phyloP scores from a whole-genome alignment of 179 eudicot genomes.

The Heliamphora pulchella region DNA sequence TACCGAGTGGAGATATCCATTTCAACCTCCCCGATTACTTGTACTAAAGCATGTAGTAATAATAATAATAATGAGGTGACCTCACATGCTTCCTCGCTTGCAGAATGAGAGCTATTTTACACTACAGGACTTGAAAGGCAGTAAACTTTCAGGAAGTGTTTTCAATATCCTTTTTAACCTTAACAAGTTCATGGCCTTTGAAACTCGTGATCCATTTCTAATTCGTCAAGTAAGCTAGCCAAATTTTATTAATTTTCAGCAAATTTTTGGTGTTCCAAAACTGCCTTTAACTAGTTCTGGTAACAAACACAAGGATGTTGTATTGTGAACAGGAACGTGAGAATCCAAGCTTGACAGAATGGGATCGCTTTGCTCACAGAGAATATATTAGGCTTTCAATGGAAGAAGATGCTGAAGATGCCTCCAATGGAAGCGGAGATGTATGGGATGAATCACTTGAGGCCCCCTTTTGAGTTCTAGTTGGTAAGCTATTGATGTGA shows the following conservation, averaged over 20 bases:
- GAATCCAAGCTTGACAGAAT: slow-evolving; percentile 87
- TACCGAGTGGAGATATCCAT: slow-evolving; percentile 2
- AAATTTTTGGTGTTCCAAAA: background rate
- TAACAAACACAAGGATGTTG: slow-evolving; percentile 1
- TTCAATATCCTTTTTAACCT: slow-evolving; percentile 91
- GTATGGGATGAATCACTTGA: slow-evolving; percentile 98
- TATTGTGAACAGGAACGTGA: slow-evolving; percentile 71
- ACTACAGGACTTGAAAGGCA: slow-evolving; percentile 68
- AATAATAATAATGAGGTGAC: slow-evolving; percentile 1
- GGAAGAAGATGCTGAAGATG: slow-evolving; percentile 99
- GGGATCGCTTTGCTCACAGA: slow-evolving; percentile 98
- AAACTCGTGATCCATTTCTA: slow-evolving; percentile 96
- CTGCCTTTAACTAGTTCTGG: background rate
- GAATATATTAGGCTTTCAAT: slow-evolving; percentile 96
- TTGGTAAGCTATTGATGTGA: slow-evolving; percentile 26
- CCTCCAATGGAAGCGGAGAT: slow-evolving; percentile 97
- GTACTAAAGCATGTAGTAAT: background rate
- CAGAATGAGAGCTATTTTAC: slow-evolving; percentile 81
- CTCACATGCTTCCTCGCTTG: slow-evolving; percentile 23
- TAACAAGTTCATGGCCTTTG: slow-evolving; percentile 95
- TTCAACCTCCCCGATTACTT: background rate
- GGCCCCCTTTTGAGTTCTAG: slow-evolving; percentile 76
- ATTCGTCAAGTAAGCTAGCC: slow-evolving; percentile 74
- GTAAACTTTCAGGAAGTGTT: slow-evolving; percentile 82
- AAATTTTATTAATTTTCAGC: background rate